A percentile compares a stretch with the other conserved stretches of the same genome.
phyloP scores from a whole-genome alignment of 163 green algal species.

The Picocystis sp. region DNA sequence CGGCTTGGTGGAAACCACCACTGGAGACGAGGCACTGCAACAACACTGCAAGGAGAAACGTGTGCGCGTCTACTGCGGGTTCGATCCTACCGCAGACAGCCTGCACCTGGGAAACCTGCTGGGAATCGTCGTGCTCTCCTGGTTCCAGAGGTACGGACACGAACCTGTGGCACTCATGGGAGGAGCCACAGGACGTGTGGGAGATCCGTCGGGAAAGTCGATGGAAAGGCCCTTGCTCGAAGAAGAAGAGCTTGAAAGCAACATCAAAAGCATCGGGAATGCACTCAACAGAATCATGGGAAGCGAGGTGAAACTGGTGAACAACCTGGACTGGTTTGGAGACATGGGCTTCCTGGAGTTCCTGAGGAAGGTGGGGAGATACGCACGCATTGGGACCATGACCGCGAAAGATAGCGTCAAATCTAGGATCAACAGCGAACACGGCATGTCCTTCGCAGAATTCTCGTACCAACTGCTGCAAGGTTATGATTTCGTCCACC shows the following conservation, averaged over 20 bases:
- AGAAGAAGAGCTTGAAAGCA: constrained; percentile 66
- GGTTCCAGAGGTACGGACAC: constrained; percentile 58
- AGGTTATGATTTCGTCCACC: constrained; percentile 95
- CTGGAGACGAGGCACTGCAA: constrained; percentile 24
- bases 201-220: constrained; percentile 81
- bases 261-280: constrained; percentile 47
- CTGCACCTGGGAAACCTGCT: constrained; percentile 92
- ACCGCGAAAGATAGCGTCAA: constrained; percentile 83
- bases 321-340: constrained; percentile 89
- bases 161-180: background rate
- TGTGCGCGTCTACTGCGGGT: constrained; percentile 59
- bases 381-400: constrained; percentile 84
- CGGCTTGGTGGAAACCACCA: constrained; percentile 64
- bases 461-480: constrained; percentile 99
- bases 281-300: constrained; percentile 22
- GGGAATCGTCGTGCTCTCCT: constrained; percentile 88
- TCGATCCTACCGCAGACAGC: constrained; percentile 90
- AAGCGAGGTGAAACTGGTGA: constrained; percentile 40
- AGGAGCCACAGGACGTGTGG: constrained; percentile 78
- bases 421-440: constrained; percentile 1
- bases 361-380: constrained; percentile 81
- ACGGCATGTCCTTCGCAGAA: constrained; percentile 94
- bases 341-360: constrained; percentile 78
- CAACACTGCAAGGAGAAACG: background rate
- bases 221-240: constrained; percentile 75